phyloP scores from a whole-genome alignment of 148 eudicot species.

The Mesembryanthemum crystallinum region DNA sequence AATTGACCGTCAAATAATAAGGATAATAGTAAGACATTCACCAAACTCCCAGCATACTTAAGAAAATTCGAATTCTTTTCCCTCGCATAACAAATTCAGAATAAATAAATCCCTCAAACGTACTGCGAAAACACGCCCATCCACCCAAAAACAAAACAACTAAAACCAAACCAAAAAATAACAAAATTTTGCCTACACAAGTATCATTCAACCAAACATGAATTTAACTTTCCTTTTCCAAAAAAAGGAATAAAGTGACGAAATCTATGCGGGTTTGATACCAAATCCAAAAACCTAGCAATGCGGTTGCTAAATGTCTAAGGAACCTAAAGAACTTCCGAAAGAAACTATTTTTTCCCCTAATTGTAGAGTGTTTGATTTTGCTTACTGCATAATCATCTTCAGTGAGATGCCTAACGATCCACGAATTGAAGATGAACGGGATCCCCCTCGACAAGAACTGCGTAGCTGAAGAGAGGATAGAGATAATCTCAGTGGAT shows the following conservation, averaged over 20 bases:
- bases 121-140: no score
- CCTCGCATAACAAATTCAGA: no score
- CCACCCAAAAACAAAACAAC: no score
- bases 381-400: slow-evolving; percentile 78
- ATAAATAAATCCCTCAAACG: no score
- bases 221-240: background rate
- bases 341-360: background rate
- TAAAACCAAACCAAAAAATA: no score
- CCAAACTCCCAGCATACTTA: background rate
- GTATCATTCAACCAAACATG: background rate
- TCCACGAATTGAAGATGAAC: slow-evolving; percentile 91
- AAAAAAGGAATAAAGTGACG: background rate
- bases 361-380: background rate
- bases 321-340: background rate
- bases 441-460: slow-evolving; percentile 89
- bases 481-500: background rate
- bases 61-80: no score
- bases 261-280: background rate
- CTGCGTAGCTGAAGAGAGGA: slow-evolving; percentile 65
- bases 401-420: slow-evolving; percentile 81
- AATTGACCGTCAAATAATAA: background rate
- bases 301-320: background rate
- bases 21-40: background rate
- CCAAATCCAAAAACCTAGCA: background rate
- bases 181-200: no score